Percentiles rank a stretch among this genome's conserved stretches.
Conservation (phyloP, 2,329 filamentous ascomycete species). For the Mollisia scopiformis region DNA sequence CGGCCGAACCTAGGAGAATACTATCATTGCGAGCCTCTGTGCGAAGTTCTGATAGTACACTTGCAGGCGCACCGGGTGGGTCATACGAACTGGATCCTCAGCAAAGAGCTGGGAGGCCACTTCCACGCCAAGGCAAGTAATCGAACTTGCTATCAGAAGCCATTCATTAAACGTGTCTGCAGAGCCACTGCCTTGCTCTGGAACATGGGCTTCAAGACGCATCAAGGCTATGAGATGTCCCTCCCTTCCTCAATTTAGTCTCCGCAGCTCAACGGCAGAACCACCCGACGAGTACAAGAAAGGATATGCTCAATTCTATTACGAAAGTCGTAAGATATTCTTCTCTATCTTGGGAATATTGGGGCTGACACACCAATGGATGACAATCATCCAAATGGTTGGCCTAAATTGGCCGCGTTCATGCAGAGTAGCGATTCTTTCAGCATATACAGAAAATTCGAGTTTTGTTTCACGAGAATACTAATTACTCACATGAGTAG, state of each 20-base stretch:
- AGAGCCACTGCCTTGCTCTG: background rate
- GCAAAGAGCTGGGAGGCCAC: background rate
- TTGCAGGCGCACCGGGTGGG: background rate
- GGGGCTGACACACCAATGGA: background rate
- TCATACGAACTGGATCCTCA: background rate
- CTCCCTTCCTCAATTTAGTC: background rate
- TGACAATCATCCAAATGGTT: constrained; percentile 9
- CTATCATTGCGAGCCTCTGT: constrained; percentile 6
- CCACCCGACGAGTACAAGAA: background rate
- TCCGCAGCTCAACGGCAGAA: background rate
- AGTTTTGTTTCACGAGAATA: constrained; percentile 1
- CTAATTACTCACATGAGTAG: constrained; percentile 6
- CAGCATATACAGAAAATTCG: constrained; percentile 10
- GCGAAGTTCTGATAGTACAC: constrained; percentile 9
- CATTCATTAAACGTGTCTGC: background rate
- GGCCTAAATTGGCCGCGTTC: constrained; percentile 14
- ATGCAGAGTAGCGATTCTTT: constrained; percentile 12
- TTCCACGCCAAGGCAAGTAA: background rate
- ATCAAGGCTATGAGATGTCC: background rate
- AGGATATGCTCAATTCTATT: constrained; percentile 4
- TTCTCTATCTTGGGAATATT: background rate
- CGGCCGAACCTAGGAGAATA: background rate
- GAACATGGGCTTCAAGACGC: background rate
- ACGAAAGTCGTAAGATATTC: constrained; percentile 1
- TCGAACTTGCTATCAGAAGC: background rate